Evolutionary conservation across 495 filamentous ascomycete species (phyloP).

Genomic region (Penicillium argentinense): DNA sequence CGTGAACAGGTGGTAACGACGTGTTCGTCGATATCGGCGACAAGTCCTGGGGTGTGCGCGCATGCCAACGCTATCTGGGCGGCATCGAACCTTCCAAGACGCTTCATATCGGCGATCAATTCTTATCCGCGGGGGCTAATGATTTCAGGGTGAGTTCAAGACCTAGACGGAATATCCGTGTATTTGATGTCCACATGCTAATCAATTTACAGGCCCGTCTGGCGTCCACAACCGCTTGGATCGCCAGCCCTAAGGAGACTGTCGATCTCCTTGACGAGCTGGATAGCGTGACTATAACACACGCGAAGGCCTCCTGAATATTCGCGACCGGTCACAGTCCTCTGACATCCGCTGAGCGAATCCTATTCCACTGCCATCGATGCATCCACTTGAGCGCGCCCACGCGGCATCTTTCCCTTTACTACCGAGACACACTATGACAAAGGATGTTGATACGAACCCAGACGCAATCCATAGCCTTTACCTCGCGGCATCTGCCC

Average conservation of each 20-base stretch:
- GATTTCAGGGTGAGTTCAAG: conserved; percentile 84
- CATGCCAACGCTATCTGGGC: conserved; percentile 90
- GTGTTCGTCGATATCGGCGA: conserved; percentile 99
- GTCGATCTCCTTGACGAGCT: conserved; percentile 80
- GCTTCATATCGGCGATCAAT: conserved; percentile 93
- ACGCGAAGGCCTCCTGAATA: background rate
- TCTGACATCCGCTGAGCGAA: too few species aligned
- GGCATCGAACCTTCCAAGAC: conserved; percentile 64
- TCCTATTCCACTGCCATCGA: too few species aligned
- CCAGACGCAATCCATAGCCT: too few species aligned
- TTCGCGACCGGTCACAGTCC: too few species aligned
- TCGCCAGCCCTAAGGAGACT: conserved; percentile 88
- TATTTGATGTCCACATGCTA: too few species aligned
- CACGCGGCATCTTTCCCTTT: too few species aligned
- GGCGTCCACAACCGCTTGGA: conserved; percentile 78
- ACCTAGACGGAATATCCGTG: too few species aligned
- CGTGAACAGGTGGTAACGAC: conserved; percentile 69
- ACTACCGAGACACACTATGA: too few species aligned
- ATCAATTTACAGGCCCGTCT: conserved; percentile 48
- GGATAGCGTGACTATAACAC: too few species aligned
- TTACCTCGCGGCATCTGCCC: too few species aligned
- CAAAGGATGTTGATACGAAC: too few species aligned
- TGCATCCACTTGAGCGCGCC: too few species aligned
- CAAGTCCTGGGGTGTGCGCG: conserved; percentile 90
- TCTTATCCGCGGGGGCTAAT: conserved; percentile 91